Evolutionary conservation across 371 early-diverging fungal species (phyloP), one percentile per base, ranked within the genome.

Genomic region (Globomyces sp.): DNA sequence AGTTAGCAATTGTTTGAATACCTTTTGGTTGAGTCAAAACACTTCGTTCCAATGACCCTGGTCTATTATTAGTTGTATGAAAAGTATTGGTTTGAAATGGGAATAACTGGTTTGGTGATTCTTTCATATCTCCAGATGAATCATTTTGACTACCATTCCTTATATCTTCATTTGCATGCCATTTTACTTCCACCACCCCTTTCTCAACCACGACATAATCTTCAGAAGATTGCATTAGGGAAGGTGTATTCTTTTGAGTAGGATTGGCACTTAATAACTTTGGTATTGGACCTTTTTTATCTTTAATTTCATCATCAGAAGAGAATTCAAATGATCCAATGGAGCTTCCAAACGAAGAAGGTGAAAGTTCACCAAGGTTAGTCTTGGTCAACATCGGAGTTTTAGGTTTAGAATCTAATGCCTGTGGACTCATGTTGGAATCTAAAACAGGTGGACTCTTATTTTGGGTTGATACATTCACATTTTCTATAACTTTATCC

Each of bases 121-220:
- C 11, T 11, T 8, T 46, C 11, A 11, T 5, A 46, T 5, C 5
- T 46, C 5, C 8, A 46, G 47, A 46, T 11, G 47, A 1, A 46
- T 46, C 11, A 8, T 46, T 46, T 0, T 46, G 11, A 5, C 5
- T 8, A 46, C 8, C 5, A 11, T 46, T 46, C 0, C 11, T 46
- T 46, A 8, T 1, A 11, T 46, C 72, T 47, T 68, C 70, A 57
- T 93, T 93, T 1, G 94, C 94, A 65, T 92, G 81, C 71, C 83
- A 90, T 69, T 95, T 93, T 58, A 92, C 88, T 68, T 94, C 93
- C 11, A 95, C 87, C 0, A 87, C 85, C 2, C 87, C 77, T 68
- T 89, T 86, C 66, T 93, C 93, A 9, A 95, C 80, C 0, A 95
- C 86, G 10, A 95, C 93, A 71, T 93, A 95, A 63, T 93, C 78